phyloP scores from a whole-genome alignment of 176 grass and related monocot species.

The Cenchrus purpureus region DNA sequence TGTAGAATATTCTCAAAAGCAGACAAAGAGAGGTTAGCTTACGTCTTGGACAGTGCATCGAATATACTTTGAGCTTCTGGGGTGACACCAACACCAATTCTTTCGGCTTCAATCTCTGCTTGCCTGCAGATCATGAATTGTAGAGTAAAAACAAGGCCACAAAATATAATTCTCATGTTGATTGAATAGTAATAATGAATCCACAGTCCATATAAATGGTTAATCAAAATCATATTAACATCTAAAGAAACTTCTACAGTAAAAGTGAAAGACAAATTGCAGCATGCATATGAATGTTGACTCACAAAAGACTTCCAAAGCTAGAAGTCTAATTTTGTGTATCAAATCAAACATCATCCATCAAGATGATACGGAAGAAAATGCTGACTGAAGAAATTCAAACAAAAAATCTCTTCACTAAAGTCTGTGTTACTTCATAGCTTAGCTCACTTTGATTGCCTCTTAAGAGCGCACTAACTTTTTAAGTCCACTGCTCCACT shows the following conservation, averaged over 20 bases:
- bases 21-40: slow-evolving; percentile 44
- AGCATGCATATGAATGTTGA: neutral
- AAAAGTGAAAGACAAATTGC: slow-evolving; percentile 10
- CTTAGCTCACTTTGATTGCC: slow-evolving; percentile 14
- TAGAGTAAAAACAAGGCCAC: neutral
- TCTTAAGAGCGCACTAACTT: neutral
- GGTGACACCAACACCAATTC: slow-evolving; percentile 95
- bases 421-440: neutral
- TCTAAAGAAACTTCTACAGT: neutral
- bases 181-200: slow-evolving; percentile 20
- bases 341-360: slow-evolving; percentile 24
- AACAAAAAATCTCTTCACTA: neutral
- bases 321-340: neutral
- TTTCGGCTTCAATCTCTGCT: slow-evolving; percentile 87
- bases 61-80: slow-evolving; percentile 92
- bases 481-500: neutral
- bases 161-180: slow-evolving; percentile 25
- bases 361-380: slow-evolving; percentile 1
- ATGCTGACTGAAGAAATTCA: neutral
- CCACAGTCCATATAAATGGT: neutral
- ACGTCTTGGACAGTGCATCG: slow-evolving; percentile 95
- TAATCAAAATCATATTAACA: neutral
- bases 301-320: neutral
- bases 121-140: slow-evolving; percentile 58
- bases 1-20: slow-evolving; percentile 3